Base-by-base conservation (phyloP, 768 basidiomycete genomes). In the Pleurotus sapidus region DNA sequence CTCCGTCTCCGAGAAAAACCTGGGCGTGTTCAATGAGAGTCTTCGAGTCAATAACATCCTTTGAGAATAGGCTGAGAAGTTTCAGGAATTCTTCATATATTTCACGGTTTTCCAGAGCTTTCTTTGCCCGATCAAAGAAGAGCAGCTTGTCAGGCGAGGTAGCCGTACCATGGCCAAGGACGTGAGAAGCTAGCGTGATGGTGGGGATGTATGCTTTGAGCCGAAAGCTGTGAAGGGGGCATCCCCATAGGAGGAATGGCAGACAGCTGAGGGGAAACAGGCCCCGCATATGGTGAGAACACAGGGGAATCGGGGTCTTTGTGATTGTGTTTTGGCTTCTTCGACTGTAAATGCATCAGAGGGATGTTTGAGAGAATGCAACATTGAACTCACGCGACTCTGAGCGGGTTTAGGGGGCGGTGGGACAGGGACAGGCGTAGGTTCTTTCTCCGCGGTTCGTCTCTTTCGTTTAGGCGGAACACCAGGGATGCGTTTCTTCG, bases 101-200 rank as follows among this genome's bases (percentile, higher is more conserved):
- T 53, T 89, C 89, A 59, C 84, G 81, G 68, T 77, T 83, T 67
- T 91, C 91, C 6, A 93, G 72, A 0, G 84, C 76, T 62, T 86
- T 88, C 71, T 91, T 96, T 61, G 94, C 91, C 42, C 91, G 86
- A 67, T 98, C 97, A 67, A 98, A 98, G 79, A 98, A 98, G 11
- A 89, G 76, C 30, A 95, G 81, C 66, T 97, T 94, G 59, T 93
- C 90, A 9, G 83, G 79, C 1, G 83, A 69, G 5, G 75, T 65
- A 34, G 70, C 69, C 27, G 62, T 66, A 20, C 72, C 65, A 56
- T 73, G 72, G 0, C 73, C 70, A 42, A 66, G 55, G 49, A 67
- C 53, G 61, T 72, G 70, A 24, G 67, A 57, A 57, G 40, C 65
- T 63, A 57, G 46, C 60, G 60, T 66, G 61, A 61, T 58, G 69